These are phyloP conservation scores for Anaeromyces robustus DNA, from an alignment of 192 early-diverging fungal species.

Conservation along the genomic window DNA sequence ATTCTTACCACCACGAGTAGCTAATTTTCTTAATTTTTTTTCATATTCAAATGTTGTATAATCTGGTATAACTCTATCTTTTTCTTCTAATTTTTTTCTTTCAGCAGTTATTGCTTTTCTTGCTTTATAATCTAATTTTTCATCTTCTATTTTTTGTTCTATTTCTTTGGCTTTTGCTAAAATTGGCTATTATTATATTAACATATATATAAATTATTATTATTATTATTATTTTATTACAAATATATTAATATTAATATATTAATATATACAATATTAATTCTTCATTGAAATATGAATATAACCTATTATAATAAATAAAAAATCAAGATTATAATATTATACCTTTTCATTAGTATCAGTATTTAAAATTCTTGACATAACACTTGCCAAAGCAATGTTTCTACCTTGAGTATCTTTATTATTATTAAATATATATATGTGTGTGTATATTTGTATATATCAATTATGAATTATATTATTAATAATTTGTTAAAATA, in stretches of 20 bases:
- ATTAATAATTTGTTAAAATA: no score
- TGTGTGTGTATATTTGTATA: no score
- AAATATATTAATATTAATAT: no score
- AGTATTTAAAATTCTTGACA: background rate
- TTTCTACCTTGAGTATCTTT: background rate
- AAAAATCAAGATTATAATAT: no score
- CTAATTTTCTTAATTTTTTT: slow-evolving; percentile 73
- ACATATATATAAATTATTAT: no score
- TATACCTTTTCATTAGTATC: background rate
- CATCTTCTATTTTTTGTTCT: slow-evolving; percentile 69
- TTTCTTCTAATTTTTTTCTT: slow-evolving; percentile 40
- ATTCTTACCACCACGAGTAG: slow-evolving; percentile 76
- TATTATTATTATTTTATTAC: no score
- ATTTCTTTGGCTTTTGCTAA: slow-evolving; percentile 64
- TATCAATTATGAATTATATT: no score
- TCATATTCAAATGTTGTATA: slow-evolving; percentile 69
- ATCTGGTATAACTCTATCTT: slow-evolving; percentile 61
- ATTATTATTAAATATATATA: no score
- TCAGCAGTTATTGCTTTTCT: slow-evolving; percentile 57
- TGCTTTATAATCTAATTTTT: slow-evolving; percentile 69
- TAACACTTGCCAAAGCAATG: background rate
- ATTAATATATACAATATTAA: no score
- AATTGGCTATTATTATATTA: slow-evolving; percentile 36
- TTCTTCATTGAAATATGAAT: no score
- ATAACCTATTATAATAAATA: no score